phyloP scores from a whole-genome alignment of 345 rosid species.

The Brassica cretica region DNA sequence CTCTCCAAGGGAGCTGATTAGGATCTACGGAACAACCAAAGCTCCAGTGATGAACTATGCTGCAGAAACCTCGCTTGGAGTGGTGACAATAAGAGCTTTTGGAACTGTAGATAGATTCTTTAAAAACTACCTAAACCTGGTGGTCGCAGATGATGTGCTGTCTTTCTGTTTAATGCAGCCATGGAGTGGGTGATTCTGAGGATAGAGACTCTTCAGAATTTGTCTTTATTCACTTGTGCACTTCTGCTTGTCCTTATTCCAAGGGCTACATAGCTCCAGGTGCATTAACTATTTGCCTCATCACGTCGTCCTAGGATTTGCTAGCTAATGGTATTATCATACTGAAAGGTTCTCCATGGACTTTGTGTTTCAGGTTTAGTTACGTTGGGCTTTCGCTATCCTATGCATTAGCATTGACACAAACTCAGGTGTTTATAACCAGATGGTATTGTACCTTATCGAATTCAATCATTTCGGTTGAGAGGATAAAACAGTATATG shows the following conservation, averaged over 20 bases:
- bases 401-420: slow-evolving; percentile 61
- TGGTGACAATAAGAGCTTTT: slow-evolving; percentile 82
- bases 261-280: slow-evolving; percentile 59
- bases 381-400: slow-evolving; percentile 76
- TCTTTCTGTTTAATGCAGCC: slow-evolving; percentile 73
- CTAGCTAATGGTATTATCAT: background rate
- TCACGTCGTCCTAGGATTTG: background rate
- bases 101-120: slow-evolving; percentile 64
- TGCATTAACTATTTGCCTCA: slow-evolving; percentile 25
- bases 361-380: slow-evolving; percentile 47
- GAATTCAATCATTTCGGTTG: slow-evolving; percentile 69
- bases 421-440: slow-evolving; percentile 52
- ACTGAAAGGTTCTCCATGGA: background rate
- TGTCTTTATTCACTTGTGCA: slow-evolving; percentile 67
- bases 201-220: slow-evolving; percentile 68
- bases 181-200: slow-evolving; percentile 83
- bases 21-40: slow-evolving; percentile 90
- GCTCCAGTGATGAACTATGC: slow-evolving; percentile 92
- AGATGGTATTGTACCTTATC: slow-evolving; percentile 66
- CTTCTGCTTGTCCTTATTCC: slow-evolving; percentile 67
- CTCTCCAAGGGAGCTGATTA: slow-evolving; percentile 73
- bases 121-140: slow-evolving; percentile 56
- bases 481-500: slow-evolving; percentile 78
- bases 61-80: slow-evolving; percentile 85
- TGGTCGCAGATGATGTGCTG: slow-evolving; percentile 68